Evolutionary conservation across 1,284 basidiomycete genomes (phyloP).

Genomic region (Ceratorhiza oryzae-sativae): DNA sequence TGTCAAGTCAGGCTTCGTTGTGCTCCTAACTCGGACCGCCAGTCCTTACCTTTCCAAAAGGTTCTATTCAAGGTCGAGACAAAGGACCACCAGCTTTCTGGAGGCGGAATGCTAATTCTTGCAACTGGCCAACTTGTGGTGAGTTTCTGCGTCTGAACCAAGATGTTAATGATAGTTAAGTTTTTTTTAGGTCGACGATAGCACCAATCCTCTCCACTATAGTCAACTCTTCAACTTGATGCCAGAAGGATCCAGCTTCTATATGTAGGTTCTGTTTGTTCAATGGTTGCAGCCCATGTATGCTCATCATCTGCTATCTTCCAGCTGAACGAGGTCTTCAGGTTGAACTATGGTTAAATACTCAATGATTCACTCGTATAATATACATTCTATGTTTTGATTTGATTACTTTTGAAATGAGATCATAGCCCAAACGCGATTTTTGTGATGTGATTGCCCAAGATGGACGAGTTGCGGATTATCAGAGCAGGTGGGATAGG

Average conservation of each 20-base stretch:
- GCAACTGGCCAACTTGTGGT: constrained; percentile 88
- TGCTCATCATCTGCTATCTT: constrained; percentile 53
- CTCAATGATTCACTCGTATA: not conserved
- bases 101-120: constrained; percentile 79
- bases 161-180: constrained; percentile 10
- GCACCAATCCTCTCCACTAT: constrained; percentile 81
- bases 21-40: constrained; percentile 25
- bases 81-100: constrained; percentile 83
- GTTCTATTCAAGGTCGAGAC: constrained; percentile 87
- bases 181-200: constrained; percentile 74
- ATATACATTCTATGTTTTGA: constrained; percentile 2
- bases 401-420: constrained; percentile 17
- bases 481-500: constrained; percentile 10
- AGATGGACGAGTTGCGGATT: not conserved
- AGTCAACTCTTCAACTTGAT: constrained; percentile 92
- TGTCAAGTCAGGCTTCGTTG: constrained; percentile 1
- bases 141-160: constrained; percentile 47
- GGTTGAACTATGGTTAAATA: constrained; percentile 69
- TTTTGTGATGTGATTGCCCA: not conserved
- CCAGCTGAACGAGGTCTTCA: constrained; percentile 92
- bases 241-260: constrained; percentile 80
- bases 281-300: not conserved
- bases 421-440: not conserved
- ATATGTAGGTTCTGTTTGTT: constrained; percentile 69
- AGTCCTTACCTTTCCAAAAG: constrained; percentile 83